A percentile compares a stretch with the other conserved stretches of the same genome.
These are phyloP conservation scores for Pouteria glomerata DNA, from an alignment of 148 eudicot genomes.

Conservation along the genomic window DNA sequence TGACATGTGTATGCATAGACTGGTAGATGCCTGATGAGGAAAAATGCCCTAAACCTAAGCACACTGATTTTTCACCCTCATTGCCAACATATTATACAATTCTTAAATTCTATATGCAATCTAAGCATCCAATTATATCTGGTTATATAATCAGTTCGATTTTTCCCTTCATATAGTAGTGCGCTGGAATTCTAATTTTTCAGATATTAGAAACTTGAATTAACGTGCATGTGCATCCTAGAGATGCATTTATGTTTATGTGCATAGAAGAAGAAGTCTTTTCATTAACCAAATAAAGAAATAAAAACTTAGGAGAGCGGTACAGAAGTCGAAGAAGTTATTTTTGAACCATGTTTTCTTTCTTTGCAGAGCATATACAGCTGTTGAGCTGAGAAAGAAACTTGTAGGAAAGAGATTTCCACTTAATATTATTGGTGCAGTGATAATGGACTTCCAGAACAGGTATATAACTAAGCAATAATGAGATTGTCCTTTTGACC, in stretches of 20 bases:
- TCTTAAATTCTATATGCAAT: neutral
- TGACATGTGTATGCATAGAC: neutral
- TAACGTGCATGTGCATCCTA: no score
- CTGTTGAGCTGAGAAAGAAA: conserved; percentile 72
- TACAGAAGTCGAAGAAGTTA: neutral
- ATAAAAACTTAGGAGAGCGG: neutral
- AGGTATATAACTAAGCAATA: conserved; percentile 39
- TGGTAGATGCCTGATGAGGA: neutral
- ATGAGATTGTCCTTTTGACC: neutral
- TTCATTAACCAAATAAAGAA: neutral
- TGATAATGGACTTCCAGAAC: conserved; percentile 53
- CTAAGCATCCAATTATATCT: neutral
- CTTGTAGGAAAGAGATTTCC: conserved; percentile 53
- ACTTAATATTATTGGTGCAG: conserved; percentile 41
- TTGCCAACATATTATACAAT: neutral
- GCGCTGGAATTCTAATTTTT: neutral
- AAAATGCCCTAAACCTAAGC: neutral
- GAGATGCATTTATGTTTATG: neutral
- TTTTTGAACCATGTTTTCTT: conserved; percentile 14
- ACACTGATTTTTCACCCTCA: neutral
- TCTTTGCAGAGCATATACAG: conserved; percentile 59
- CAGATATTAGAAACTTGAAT: neutral
- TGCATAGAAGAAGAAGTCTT: neutral
- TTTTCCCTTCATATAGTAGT: neutral
- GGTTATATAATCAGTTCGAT: neutral